These are phyloP conservation scores for Mrakia frigida DNA, from an alignment of 768 basidiomycete species.

Conservation along the genomic window DNA sequence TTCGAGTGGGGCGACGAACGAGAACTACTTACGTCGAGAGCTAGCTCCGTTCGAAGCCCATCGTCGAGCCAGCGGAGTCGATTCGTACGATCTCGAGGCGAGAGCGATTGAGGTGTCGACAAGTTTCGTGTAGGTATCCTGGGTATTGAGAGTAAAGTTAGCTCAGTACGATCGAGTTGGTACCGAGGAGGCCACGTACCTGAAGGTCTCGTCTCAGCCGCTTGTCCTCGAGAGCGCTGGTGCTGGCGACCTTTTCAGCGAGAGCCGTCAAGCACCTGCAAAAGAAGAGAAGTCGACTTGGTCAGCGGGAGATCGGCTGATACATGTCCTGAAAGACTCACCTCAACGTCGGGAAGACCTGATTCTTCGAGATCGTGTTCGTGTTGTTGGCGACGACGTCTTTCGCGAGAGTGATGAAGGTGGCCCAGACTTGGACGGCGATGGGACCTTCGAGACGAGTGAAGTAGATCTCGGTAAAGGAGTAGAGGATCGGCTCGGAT, in stretches of 20 bases:
- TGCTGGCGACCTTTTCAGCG: constrained; percentile 78
- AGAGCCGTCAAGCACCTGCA: constrained; percentile 68
- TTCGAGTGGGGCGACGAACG: background rate
- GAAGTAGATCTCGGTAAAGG: constrained; percentile 83
- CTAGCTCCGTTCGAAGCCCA: background rate
- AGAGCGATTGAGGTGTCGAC: constrained; percentile 72
- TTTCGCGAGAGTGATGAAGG: constrained; percentile 69
- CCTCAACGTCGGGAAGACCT: constrained; percentile 68
- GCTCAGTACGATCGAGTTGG: too few species aligned
- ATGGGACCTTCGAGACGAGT: constrained; percentile 78
- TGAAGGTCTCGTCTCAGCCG: constrained; percentile 83
- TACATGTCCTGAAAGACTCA: too few species aligned
- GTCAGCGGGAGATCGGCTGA: background rate
- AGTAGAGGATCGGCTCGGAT: constrained; percentile 66
- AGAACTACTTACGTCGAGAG: background rate
- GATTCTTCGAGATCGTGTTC: constrained; percentile 62
- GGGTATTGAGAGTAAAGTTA: background rate
- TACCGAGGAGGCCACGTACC: constrained; percentile 45
- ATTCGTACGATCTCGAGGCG: constrained; percentile 42
- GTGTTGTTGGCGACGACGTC: constrained; percentile 57
- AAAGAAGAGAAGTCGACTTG: background rate
- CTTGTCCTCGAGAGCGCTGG: constrained; percentile 83
- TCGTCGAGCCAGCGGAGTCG: constrained; percentile 19
- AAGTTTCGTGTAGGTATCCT: constrained; percentile 81
- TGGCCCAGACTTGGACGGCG: constrained; percentile 85